Conservation (phyloP, 306 rosid species). For the Delonix regia region DNA sequence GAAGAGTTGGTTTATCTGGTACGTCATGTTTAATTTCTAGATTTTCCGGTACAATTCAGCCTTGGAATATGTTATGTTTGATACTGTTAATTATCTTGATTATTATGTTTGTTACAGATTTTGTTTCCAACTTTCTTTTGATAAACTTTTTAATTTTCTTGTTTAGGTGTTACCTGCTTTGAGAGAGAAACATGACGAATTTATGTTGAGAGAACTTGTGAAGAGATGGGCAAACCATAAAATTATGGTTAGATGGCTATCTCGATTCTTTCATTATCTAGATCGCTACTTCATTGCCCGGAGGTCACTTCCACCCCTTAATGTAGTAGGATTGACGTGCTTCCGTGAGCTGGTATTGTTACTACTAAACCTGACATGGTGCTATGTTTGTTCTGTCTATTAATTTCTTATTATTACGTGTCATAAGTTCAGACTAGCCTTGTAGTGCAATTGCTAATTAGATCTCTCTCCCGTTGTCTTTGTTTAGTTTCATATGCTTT, state of each 20-base stretch:
- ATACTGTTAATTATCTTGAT: neutral
- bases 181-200: constrained; percentile 80
- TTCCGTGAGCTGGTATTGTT: constrained; percentile 67
- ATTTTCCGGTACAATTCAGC: neutral
- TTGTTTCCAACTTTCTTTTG: constrained; percentile 6
- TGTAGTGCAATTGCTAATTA: constrained; percentile 23
- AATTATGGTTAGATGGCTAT: constrained; percentile 74
- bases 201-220: constrained; percentile 79
- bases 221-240: constrained; percentile 81
- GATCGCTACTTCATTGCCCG: constrained; percentile 77
- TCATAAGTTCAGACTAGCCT: constrained; percentile 4
- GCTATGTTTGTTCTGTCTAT: constrained; percentile 4
- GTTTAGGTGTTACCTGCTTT: constrained; percentile 78
- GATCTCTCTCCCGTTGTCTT: neutral
- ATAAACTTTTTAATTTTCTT: neutral
- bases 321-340: constrained; percentile 78
- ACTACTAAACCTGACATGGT: constrained; percentile 10
- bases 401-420: neutral
- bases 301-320: constrained; percentile 71
- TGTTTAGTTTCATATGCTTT: constrained; percentile 24
- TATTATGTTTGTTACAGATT: neutral
- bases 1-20: too few relatives aligned
- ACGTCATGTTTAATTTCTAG: neutral
- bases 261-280: constrained; percentile 69
- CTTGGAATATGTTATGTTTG: neutral